Evolutionary conservation across 805 yeast genomes (phyloP).

Genomic region (Wickerhamomyces xylosicus): DNA sequence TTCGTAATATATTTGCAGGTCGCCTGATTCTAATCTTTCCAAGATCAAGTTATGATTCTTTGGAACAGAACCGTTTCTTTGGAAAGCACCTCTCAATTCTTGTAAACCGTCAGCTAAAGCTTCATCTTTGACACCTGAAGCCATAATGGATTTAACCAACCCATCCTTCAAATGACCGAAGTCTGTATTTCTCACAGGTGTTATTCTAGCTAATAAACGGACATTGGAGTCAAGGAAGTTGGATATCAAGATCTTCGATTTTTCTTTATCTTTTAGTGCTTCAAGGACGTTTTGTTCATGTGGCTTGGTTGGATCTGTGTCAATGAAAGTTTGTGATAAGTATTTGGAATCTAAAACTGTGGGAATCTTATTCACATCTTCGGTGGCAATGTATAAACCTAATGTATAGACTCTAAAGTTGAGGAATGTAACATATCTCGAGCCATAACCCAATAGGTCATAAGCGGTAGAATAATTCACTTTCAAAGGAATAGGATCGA

Average conservation of each 20-base stretch:
- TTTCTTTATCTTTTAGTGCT: conserved; percentile 40
- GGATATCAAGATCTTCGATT: conserved; percentile 43
- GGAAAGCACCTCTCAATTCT: conserved; percentile 53
- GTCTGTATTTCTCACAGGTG: conserved; percentile 87
- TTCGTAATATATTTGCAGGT: conserved; percentile 33
- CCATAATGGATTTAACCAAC: conserved; percentile 66
- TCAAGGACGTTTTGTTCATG: conserved; percentile 29
- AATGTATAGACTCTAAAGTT: conserved; percentile 78
- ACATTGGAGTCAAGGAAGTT: conserved; percentile 49
- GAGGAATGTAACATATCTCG: conserved; percentile 74
- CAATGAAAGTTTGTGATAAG: conserved; percentile 26
- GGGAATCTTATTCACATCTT: conserved; percentile 36
- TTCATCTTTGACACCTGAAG: conserved; percentile 42
- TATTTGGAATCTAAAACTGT: conserved; percentile 33
- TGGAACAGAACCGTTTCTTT: conserved; percentile 60
- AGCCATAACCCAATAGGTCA: conserved; percentile 68
- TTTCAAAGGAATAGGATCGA: conserved; percentile 28
- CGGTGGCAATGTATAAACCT: conserved; percentile 66
- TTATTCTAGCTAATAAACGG: conserved; percentile 61
- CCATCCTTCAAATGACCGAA: conserved; percentile 88
- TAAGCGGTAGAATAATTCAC: conserved; percentile 27
- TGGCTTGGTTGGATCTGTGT: conserved; percentile 15
- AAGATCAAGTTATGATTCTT: conserved; percentile 61
- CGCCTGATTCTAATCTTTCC: conserved; percentile 40
- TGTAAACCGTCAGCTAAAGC: conserved; percentile 52